These are phyloP conservation scores for Cairneyella variabilis DNA, from an alignment of 495 filamentous ascomycete genomes.

Conservation along the genomic window DNA sequence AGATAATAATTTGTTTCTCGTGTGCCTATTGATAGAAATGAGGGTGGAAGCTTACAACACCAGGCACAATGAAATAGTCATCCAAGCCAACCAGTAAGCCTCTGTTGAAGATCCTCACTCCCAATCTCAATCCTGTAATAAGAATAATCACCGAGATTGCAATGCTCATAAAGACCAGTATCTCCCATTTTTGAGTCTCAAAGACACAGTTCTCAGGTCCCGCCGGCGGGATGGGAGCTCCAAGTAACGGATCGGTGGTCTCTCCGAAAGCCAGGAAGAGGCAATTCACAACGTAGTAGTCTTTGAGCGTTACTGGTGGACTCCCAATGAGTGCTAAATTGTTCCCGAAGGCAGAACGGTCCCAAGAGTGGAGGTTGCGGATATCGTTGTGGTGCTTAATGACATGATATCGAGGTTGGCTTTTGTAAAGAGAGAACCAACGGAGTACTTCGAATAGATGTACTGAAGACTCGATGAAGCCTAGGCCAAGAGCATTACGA, in stretches of 20 bases:
- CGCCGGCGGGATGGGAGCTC: not conserved
- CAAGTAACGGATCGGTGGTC: not conserved
- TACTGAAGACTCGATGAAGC: too few relatives aligned
- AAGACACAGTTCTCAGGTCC: too few relatives aligned
- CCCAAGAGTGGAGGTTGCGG: not conserved
- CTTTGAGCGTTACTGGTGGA: not conserved
- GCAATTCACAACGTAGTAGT: constrained; percentile 4
- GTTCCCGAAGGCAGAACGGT: not conserved
- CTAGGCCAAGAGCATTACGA: too few relatives aligned
- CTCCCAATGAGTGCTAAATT: constrained; percentile 1
- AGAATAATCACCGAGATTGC: not conserved
- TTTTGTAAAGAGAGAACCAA: too few relatives aligned
- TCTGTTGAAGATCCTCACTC: constrained; percentile 2
- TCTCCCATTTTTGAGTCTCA: too few relatives aligned
- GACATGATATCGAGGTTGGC: not conserved
- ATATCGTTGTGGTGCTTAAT: not conserved
- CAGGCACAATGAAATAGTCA: constrained; percentile 2
- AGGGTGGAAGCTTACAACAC: not conserved
- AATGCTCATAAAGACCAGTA: constrained; percentile 1
- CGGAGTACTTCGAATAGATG: too few relatives aligned
- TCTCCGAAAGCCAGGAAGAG: not conserved
- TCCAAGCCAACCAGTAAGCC: constrained; percentile 1
- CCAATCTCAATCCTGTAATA: constrained; percentile 1
- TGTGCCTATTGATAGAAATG: not conserved
- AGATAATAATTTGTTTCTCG: too few relatives aligned